phyloP scores from a whole-genome alignment of 129 eudicot species.

The Saussurea involucrata region DNA sequence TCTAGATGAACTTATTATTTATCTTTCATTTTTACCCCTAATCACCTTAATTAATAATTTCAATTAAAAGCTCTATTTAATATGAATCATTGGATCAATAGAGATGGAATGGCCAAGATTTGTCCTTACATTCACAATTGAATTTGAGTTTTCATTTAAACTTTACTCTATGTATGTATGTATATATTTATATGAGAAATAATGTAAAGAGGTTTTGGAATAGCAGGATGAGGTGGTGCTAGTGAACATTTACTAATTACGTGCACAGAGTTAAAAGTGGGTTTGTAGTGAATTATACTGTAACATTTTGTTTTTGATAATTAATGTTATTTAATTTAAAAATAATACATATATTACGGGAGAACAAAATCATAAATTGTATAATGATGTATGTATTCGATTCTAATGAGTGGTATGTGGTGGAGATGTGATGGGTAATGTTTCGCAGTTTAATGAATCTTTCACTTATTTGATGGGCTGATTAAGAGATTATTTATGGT shows the following conservation, averaged over 20 bases:
- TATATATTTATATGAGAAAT: not conserved
- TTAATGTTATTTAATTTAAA: not conserved
- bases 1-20: too few species aligned
- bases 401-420: not conserved
- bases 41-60: too few species aligned
- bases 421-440: not conserved
- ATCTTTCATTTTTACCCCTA: too few species aligned
- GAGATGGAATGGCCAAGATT: too few species aligned
- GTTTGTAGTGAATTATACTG: slow-evolving; percentile 11
- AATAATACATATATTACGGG: slow-evolving; percentile 13
- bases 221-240: not conserved
- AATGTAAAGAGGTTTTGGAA: not conserved
- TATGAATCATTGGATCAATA: too few species aligned
- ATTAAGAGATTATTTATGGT: too few species aligned
- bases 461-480: too few species aligned
- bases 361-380: not conserved
- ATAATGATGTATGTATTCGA: slow-evolving; percentile 22
- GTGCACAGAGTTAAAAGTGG: slow-evolving; percentile 1
- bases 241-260: slow-evolving; percentile 27
- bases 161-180: not conserved
- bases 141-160: too few species aligned
- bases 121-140: too few species aligned
- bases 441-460: too few species aligned
- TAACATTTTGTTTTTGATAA: not conserved
- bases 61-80: too few species aligned